These are phyloP conservation scores for bread wheat (Triticum aestivum) DNA, from an alignment of 176 grass and related monocot genomes.

Conservation along the genomic window DNA sequence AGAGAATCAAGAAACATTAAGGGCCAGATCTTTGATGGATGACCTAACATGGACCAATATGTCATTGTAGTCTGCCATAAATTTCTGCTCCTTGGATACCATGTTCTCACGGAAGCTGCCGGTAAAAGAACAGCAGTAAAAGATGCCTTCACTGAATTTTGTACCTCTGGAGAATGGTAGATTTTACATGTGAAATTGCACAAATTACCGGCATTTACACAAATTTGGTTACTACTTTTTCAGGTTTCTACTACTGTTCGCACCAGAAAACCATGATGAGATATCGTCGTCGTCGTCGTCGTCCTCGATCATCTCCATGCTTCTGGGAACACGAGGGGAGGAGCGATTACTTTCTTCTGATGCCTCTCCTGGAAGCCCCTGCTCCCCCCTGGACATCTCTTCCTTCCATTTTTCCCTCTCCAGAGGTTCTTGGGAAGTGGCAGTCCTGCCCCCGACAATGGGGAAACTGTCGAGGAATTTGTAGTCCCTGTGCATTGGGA, in stretches of 20 bases:
- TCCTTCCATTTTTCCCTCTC: constrained; percentile 77
- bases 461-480: constrained; percentile 63
- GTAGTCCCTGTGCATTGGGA: constrained; percentile 26
- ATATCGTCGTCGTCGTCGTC: constrained; percentile 29
- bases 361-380: constrained; percentile 21
- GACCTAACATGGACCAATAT: background rate
- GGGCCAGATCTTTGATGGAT: background rate
- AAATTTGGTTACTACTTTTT: background rate
- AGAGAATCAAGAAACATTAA: background rate
- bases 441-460: constrained; percentile 59
- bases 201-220: background rate
- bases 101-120: background rate
- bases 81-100: background rate
- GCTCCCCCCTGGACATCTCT: constrained; percentile 55
- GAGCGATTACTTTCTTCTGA: background rate
- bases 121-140: background rate
- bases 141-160: background rate
- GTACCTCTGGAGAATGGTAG: background rate
- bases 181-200: constrained; percentile 2
- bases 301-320: constrained; percentile 42
- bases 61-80: background rate
- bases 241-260: background rate
- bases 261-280: constrained; percentile 38
- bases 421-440: constrained; percentile 51
- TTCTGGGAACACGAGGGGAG: constrained; percentile 25